These are phyloP conservation scores for Monilinia aucupariae DNA, from an alignment of 2,329 filamentous ascomycete species.

Conservation along the genomic window DNA sequence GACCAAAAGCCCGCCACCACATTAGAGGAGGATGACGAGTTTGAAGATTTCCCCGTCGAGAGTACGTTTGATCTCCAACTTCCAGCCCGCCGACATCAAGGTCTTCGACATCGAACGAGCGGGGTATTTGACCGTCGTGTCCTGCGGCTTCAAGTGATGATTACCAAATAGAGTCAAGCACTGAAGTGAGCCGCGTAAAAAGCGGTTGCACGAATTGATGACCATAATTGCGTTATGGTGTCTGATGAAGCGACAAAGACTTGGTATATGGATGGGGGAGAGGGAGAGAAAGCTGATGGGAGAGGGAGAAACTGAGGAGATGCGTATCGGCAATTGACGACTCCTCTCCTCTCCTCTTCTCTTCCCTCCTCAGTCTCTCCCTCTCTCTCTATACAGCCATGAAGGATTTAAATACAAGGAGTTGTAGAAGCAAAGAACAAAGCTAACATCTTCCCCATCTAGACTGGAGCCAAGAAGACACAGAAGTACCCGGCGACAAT, in stretches of 20 bases:
- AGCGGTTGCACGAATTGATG: slow-evolving; percentile 39
- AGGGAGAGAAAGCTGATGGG: neutral
- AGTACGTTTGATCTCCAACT: slow-evolving; percentile 49
- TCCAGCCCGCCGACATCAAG: too few species aligned
- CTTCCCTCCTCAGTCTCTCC: too few species aligned
- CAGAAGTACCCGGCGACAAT: slow-evolving; percentile 70
- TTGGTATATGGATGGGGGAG: neutral
- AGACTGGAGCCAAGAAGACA: slow-evolving; percentile 94
- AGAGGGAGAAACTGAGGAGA: neutral
- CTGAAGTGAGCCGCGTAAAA: slow-evolving; percentile 57
- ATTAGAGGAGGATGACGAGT: slow-evolving; percentile 96
- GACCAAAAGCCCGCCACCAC: slow-evolving; percentile 47
- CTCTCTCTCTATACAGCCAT: too few species aligned
- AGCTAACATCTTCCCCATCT: slow-evolving; percentile 20
- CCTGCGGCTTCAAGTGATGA: slow-evolving; percentile 68
- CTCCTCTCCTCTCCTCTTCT: too few species aligned
- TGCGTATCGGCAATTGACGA: neutral
- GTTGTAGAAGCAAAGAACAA: neutral
- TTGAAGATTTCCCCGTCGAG: slow-evolving; percentile 97
- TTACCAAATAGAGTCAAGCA: slow-evolving; percentile 98
- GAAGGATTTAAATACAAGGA: neutral
- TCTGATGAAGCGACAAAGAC: slow-evolving; percentile 38
- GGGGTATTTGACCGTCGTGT: neutral
- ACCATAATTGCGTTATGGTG: slow-evolving; percentile 46
- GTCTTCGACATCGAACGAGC: neutral